Evolutionary conservation across 305 asterid genomes (phyloP), one percentile per base, ranked within the genome.

Genomic region (Coffea humblotiana): DNA sequence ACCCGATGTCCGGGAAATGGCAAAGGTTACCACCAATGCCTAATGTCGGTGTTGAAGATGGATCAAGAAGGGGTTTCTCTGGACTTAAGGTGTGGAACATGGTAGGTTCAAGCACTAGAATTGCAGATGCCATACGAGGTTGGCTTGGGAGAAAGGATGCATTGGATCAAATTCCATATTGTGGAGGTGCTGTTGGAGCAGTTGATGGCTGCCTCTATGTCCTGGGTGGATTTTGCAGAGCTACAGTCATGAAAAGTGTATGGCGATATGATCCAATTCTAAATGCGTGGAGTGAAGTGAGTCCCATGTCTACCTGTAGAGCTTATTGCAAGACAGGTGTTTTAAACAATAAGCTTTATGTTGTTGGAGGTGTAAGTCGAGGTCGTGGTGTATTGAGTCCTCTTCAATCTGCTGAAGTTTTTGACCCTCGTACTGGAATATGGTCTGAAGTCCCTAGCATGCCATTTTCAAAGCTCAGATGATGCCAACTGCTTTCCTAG

Each of bases 401-500:
- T 56, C 96, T 94, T 74, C 97, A 91, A 75, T 92, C 98, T 13
- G 98, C 94, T 0, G 98, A 94, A 85, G 93, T 92, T 68, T 92
- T 87, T 68, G 96, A 94, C 86, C 98, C 98, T 61, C 61, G 77
- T 67, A 84, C 93, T 8, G 93, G 90, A 25, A 54, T 79, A 37
- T 92, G 98, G 98, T 81, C 95, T 4, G 93, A 92, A 52, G 83
- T 94, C 54, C 97, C 98, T 0, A 91, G 91, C 81, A 94, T 92
- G 98, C 97, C 97, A 2, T 94, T 94, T 85, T 86, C 97, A n/a
- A 92, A 80, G 95, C 97, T 4, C 95, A 92, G 80, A 89, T 91
- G 79, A 81, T 94, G 25, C 98, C 98, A 61, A 94, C 96, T 32
- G 96, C 97, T 29, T 94, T 94, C 83, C 87, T 94, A 12, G 94